phyloP scores from a whole-genome alignment of 306 rosid genomes.

The Quercus variabilis region DNA sequence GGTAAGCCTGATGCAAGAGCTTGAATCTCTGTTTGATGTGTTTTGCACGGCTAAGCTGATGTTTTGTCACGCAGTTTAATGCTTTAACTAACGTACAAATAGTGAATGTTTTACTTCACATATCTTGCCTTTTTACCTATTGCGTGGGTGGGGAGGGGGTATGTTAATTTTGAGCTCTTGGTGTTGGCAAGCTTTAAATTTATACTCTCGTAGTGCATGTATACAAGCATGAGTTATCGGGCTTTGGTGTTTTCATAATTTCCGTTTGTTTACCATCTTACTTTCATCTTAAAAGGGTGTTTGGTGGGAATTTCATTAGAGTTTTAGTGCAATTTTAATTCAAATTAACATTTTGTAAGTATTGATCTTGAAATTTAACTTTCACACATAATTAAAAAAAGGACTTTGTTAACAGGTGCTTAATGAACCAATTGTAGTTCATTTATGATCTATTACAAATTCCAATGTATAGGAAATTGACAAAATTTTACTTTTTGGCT shows the following conservation, averaged over 20 bases:
- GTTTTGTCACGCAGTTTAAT: neutral
- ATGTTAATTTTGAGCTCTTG: neutral
- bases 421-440: too few relatives aligned
- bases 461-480: too few relatives aligned
- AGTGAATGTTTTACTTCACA: neutral
- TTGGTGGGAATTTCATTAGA: too few relatives aligned
- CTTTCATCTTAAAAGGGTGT: neutral
- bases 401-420: too few relatives aligned
- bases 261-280: neutral
- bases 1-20: neutral
- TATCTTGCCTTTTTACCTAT: neutral
- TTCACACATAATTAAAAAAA: too few relatives aligned
- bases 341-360: too few relatives aligned
- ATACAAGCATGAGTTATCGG: neutral
- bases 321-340: too few relatives aligned
- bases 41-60: neutral
- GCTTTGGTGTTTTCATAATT: neutral
- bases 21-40: neutral
- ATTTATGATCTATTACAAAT: too few relatives aligned
- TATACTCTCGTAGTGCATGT: neutral
- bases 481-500: too few relatives aligned
- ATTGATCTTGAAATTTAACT: too few relatives aligned
- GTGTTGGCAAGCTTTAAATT: neutral
- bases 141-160: neutral
- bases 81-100: neutral